Conservation (phyloP, 1,284 basidiomycete species). For the Tranzscheliella williamsii region DNA sequence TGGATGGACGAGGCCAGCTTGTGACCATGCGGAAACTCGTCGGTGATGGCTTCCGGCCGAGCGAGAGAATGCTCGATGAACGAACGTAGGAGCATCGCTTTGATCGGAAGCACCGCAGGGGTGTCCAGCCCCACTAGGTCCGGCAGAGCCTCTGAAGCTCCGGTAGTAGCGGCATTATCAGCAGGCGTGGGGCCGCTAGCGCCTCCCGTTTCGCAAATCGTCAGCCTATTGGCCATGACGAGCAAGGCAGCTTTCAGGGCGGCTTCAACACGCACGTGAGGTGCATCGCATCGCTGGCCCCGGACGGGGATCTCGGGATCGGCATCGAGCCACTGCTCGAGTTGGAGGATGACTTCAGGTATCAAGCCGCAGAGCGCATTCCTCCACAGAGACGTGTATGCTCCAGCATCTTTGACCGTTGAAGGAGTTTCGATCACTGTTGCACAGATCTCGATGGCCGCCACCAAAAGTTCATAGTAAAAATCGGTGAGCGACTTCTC, state of each 20-base stretch:
- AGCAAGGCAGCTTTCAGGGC: conserved; percentile 20
- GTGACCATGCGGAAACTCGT: conserved; percentile 33
- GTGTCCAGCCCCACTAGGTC: conserved; percentile 26
- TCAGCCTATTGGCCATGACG: conserved; percentile 14
- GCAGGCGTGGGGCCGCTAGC: neutral
- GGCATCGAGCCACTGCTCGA: conserved; percentile 39
- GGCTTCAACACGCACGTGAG: conserved; percentile 26
- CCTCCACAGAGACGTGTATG: conserved; percentile 30
- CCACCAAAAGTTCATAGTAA: conserved; percentile 34
- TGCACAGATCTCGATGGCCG: conserved; percentile 31
- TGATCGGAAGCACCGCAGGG: conserved; percentile 26
- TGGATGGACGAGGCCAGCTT: conserved; percentile 38
- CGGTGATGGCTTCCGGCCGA: conserved; percentile 33
- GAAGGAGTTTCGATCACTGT: conserved; percentile 20
- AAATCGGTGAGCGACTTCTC: conserved; percentile 32
- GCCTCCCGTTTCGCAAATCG: conserved; percentile 18
- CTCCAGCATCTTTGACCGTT: conserved; percentile 17
- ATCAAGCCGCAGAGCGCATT: conserved; percentile 33
- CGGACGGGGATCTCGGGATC: conserved; percentile 15
- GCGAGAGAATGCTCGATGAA: conserved; percentile 33
- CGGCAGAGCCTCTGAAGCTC: neutral
- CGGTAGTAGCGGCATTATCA: neutral
- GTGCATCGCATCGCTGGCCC: conserved; percentile 21
- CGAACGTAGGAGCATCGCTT: conserved; percentile 32
- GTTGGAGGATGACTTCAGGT: conserved; percentile 28